Evolutionary conservation across 2,329 filamentous ascomycete genomes (phyloP), one percentile per base, ranked within the genome.

Genomic region (Xylaria sp.): DNA sequence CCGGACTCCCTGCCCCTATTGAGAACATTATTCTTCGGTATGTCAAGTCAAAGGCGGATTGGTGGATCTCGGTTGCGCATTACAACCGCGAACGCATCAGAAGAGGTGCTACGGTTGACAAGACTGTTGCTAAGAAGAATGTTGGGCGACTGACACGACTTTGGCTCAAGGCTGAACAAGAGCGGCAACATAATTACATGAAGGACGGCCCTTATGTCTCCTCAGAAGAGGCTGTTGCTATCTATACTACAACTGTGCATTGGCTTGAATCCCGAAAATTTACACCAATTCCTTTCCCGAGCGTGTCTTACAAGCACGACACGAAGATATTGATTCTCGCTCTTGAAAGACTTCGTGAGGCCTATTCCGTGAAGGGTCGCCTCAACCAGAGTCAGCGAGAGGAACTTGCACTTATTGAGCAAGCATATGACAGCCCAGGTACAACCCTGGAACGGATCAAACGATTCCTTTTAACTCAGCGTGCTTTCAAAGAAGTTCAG

Each of bases 71-170:
- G 25, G 96, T 99, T 36, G 96, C 96, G 11, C 96, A 99, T 78
- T 99, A 99, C 84, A 99, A 99, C 78, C 92, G 96, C 75, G 96
- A 99, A 83, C 92, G 96, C 79, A 99, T 99, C 76, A 89, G 96
- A 73, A 88, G 96, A 79, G 96, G 96, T 77, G 96, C 96, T 2
- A 99, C 96, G 1, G 96, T 99, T 13, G 96, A 99, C 79, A 99
- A 99, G 84, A 99, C 96, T 2, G 96, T 99, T 29, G 96, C 96
- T 3, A 99, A 99, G 88, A 99, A 99, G 87, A 99, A 99, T 73
- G 86, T 99, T 69, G 96, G 96, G 66, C 92, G 96, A 73, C 84
- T 99, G 72, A 99, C 96, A 17, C 90, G 96, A 78, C 83, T 99
- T 38, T 99, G 96, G 96, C 86, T 99, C 67, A 99, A 99, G 84